These are phyloP conservation scores for Mimosa pudica DNA, from an alignment of 306 rosid species.

Conservation along the genomic window DNA sequence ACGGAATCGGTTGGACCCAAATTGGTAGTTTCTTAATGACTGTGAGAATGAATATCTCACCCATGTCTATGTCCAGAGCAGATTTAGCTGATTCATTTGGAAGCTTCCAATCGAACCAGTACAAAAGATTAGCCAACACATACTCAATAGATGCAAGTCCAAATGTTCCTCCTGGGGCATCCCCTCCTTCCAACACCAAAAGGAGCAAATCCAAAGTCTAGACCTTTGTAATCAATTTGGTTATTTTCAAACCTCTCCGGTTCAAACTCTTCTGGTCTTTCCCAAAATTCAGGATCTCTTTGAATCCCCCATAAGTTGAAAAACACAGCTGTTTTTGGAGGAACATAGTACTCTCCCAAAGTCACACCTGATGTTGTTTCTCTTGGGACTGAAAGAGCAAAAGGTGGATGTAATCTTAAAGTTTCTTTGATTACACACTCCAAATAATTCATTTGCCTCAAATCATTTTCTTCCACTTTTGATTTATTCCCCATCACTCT, in stretches of 20 bases:
- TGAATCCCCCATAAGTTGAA: conserved; percentile 42
- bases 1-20: conserved; percentile 25
- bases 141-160: neutral
- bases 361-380: conserved; percentile 17
- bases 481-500: conserved; percentile 15
- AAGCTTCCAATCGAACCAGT: conserved; percentile 48
- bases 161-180: conserved; percentile 27
- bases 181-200: conserved; percentile 20
- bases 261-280: neutral
- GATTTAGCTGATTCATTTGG: conserved; percentile 2
- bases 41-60: conserved; percentile 25
- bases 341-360: conserved; percentile 40
- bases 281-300: conserved; percentile 12
- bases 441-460: conserved; percentile 47
- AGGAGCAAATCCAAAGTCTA: neutral
- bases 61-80: conserved; percentile 31
- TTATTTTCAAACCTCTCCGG: conserved; percentile 16
- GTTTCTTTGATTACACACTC: conserved; percentile 39
- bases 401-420: conserved; percentile 42
- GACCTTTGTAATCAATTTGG: neutral
- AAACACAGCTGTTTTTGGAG: conserved; percentile 27
- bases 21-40: conserved; percentile 42
- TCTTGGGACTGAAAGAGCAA: conserved; percentile 39
- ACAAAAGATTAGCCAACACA: conserved; percentile 26
- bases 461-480: conserved; percentile 34